Conservation (phyloP, 2,329 filamentous ascomycete species). For the Zarea fungicola region DNA sequence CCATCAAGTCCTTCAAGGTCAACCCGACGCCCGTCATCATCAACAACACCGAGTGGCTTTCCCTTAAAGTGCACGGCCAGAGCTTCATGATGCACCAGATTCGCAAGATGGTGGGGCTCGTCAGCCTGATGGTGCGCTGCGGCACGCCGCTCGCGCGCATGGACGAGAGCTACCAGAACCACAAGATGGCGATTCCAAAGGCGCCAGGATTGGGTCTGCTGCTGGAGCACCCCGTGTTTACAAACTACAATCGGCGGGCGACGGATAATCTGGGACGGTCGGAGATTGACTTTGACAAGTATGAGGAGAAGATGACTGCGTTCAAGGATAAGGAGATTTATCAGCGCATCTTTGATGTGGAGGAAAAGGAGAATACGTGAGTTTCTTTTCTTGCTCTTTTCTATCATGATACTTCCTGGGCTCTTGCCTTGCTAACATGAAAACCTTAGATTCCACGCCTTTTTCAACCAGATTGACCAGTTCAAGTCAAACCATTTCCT, state of each 20-base stretch:
- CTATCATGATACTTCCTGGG: not conserved
- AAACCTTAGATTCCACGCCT: constrained; percentile 64
- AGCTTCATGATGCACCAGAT: constrained; percentile 99
- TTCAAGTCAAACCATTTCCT: constrained; percentile 68
- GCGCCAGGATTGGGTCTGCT: constrained; percentile 84
- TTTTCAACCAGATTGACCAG: constrained; percentile 75
- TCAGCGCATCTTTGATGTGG: constrained; percentile 81
- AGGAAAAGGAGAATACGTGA: constrained; percentile 82
- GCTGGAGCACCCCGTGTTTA: constrained; percentile 87
- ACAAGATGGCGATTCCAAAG: constrained; percentile 84
- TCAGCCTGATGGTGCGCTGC: constrained; percentile 75
- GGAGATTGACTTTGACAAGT: constrained; percentile 72
- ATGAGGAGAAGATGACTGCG: constrained; percentile 70
- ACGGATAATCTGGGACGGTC: constrained; percentile 58
- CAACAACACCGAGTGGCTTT: constrained; percentile 90
- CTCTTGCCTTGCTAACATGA: not conserved
- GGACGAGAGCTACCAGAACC: constrained; percentile 63
- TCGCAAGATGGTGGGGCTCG: constrained; percentile 97
- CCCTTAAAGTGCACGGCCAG: constrained; percentile 92
- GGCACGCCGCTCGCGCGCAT: constrained; percentile 71
- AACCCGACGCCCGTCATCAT: constrained; percentile 74
- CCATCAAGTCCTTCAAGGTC: constrained; percentile 87
- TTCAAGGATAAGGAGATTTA: constrained; percentile 96
- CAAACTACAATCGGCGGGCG: constrained; percentile 76
- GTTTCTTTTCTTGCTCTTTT: constrained; percentile 24